Percentiles rank a stretch among this genome's conserved stretches.
phyloP scores from a whole-genome alignment of 1,284 basidiomycete genomes.

The Grifola frondosa region DNA sequence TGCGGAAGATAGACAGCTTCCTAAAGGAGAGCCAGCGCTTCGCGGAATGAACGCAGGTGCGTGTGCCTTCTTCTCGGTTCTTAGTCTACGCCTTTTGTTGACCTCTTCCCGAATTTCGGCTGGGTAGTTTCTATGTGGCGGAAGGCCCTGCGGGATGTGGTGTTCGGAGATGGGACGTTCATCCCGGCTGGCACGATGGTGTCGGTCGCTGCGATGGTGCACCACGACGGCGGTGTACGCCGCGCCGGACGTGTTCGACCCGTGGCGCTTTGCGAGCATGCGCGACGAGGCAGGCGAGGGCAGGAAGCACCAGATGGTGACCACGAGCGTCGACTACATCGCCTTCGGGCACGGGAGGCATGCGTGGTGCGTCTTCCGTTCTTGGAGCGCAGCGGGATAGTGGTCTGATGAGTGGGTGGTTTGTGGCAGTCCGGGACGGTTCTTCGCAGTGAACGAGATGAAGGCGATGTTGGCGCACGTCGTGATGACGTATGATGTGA shows the following conservation, averaged over 20 bases:
- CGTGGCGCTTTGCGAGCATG: constrained; percentile 46
- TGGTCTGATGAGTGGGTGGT: too few relatives aligned
- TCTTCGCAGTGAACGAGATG: constrained; percentile 7
- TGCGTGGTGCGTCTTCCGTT: constrained; percentile 42
- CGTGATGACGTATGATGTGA: constrained; percentile 6
- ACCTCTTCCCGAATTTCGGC: not conserved
- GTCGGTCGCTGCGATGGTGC: constrained; percentile 39
- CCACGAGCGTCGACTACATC: constrained; percentile 38
- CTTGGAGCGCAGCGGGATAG: too few relatives aligned
- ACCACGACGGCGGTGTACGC: constrained; percentile 41
- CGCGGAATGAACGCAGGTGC: too few relatives aligned
- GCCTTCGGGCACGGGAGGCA: constrained; percentile 45
- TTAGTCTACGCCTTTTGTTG: too few relatives aligned
- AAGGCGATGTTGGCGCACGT: not conserved
- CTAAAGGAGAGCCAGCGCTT: constrained; percentile 44
- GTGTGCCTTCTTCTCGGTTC: too few relatives aligned
- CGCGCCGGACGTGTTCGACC: constrained; percentile 38
- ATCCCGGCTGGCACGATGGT: constrained; percentile 43
- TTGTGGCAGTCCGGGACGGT: constrained; percentile 10
- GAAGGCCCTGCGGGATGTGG: constrained; percentile 33
- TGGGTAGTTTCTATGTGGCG: constrained; percentile 12
- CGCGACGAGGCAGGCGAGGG: constrained; percentile 25
- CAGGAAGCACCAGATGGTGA: constrained; percentile 32
- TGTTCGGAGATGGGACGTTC: constrained; percentile 41
- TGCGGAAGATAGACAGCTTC: constrained; percentile 51